Evolutionary conservation across 1,284 basidiomycete species (phyloP).

Genomic region (Hemileia vastatrix): DNA sequence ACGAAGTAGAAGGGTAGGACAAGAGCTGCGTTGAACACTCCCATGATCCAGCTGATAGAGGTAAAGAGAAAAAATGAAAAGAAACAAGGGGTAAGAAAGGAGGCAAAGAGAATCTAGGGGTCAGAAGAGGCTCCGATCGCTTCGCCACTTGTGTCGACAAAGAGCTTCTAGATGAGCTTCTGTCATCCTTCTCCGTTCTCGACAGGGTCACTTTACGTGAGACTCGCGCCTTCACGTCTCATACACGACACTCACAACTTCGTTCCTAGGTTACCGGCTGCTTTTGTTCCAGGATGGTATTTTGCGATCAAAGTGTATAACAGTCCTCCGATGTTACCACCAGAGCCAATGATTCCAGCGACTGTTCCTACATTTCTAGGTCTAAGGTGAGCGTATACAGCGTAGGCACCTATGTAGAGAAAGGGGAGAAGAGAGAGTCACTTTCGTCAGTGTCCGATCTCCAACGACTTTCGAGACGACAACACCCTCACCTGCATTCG

Average conservation of each 20-base stretch:
- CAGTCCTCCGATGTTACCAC: conserved; percentile 35
- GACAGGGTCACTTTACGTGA: too few species aligned
- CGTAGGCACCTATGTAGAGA: conserved; percentile 32
- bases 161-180: too few species aligned
- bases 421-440: not conserved
- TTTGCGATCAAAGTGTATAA: conserved; percentile 33
- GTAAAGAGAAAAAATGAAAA: not conserved
- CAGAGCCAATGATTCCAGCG: conserved; percentile 32
- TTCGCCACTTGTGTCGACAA: too few species aligned
- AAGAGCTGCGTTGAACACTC: conserved; percentile 33
- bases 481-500: conserved; percentile 1
- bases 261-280: conserved; percentile 28
- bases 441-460: not conserved
- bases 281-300: conserved; percentile 28
- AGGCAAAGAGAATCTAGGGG: not conserved
- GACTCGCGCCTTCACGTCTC: not conserved
- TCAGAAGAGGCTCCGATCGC: not conserved
- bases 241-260: conserved; percentile 26
- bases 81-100: not conserved
- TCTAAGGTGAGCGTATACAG: conserved; percentile 32
- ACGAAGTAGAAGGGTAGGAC: conserved; percentile 20
- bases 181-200: too few species aligned
- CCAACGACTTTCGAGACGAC: not conserved
- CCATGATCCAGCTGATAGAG: conserved; percentile 29
- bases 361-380: conserved; percentile 31